phyloP scores from a whole-genome alignment of 768 basidiomycete genomes.

The Lactarius sp. region DNA sequence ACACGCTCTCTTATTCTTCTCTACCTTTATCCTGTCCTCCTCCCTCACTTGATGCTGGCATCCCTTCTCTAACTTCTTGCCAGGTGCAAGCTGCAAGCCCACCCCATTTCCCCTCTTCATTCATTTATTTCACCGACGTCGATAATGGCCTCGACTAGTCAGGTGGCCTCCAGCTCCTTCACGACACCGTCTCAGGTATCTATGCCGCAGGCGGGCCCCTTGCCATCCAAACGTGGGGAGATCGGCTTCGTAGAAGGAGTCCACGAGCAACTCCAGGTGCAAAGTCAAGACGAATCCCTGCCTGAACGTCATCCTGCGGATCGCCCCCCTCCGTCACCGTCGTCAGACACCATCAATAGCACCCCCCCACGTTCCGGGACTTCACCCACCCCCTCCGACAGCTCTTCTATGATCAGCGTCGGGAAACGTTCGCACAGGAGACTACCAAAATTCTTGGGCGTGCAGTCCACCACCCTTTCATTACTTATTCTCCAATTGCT shows the following conservation, averaged over 20 bases:
- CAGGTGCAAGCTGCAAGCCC: conserved; percentile 38
- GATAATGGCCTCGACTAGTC: conserved; percentile 31
- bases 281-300: conserved; percentile 24
- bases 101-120: conserved; percentile 15
- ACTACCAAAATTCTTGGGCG: conserved; percentile 38
- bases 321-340: conserved; percentile 27
- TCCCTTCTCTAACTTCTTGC: conserved; percentile 33
- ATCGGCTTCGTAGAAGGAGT: conserved; percentile 53
- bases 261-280: conserved; percentile 28
- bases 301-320: conserved; percentile 52
- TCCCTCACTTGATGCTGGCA: conserved; percentile 20
- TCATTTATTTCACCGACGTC: not conserved
- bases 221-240: conserved; percentile 61
- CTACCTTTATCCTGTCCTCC: not conserved
- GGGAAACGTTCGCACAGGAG: conserved; percentile 35
- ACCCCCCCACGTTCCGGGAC: not conserved
- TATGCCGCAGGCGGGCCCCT: conserved; percentile 52
- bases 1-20: not conserved
- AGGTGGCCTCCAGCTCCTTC: conserved; percentile 19
- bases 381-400: conserved; percentile 13
- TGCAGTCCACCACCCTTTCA: conserved; percentile 43
- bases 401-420: conserved; percentile 29
- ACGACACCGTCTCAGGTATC: conserved; percentile 28
- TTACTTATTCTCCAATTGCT: conserved; percentile 38
- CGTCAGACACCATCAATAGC: not conserved